Evolutionary conservation across 192 early-diverging fungal species (phyloP), one percentile per base, ranked within the genome.

Genomic region (Entomortierella lignicola): DNA sequence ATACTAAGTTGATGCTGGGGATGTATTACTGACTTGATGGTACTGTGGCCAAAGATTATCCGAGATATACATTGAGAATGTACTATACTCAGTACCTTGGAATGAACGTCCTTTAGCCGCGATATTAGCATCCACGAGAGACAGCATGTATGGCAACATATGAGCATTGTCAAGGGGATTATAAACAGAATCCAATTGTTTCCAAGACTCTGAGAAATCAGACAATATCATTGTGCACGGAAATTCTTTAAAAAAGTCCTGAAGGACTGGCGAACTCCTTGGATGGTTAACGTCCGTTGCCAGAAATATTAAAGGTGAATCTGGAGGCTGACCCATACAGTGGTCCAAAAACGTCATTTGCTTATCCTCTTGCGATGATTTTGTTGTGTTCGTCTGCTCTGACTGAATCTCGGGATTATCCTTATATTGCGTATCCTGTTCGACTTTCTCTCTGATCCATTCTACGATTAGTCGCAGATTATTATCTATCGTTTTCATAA

Each of bases 201-300:
- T 41, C 15, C 43, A 4, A 26, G 64, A 37, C 12, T 26, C 37
- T 31, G 52, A 39, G 37, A 66, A 57, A 60, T 83, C 82, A 27
- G 59, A 62, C 11, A 83, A 48, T n/a, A 71, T 59, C 21, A 79
- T 55, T 7, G 70, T 59, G 44, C 82, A 83, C 27, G 82, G 82
- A 31, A 72, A 83, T 17, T 60, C 39, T 10, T 44, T 25, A 25
- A 69, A 68, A 27, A 69, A 60, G 0, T 60, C 47, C 2, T 52
- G 29, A 31, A 85, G 32, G 26, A 63, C 51, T 11, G 55, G 56
- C 13, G 75, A 60, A n/a, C 64, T 30, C 15, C 75, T 66, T 25
- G 84, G 74, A 17, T 80, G 34, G 39, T 37, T 56, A 3, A 68
- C 65, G 64, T 85, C 84, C 7, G 84, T 85, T 8, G 84, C 84